These are phyloP conservation scores for Actinomortierella wolfii DNA, from an alignment of 371 early-diverging fungal species.

Conservation along the genomic window DNA sequence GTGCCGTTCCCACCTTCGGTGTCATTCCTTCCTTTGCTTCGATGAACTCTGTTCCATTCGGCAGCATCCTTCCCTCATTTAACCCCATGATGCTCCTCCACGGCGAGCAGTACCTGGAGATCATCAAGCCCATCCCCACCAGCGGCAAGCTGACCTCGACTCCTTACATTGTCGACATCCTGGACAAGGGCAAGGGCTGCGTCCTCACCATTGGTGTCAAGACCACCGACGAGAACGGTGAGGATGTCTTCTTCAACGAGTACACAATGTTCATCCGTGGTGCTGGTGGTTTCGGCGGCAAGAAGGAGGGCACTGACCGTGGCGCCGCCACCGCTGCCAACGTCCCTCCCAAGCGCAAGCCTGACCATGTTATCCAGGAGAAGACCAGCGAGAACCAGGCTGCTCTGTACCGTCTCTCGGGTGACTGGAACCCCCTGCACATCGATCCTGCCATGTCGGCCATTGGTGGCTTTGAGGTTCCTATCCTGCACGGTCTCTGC, in stretches of 20 bases:
- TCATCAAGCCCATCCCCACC: constrained; percentile 85
- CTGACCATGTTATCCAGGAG: constrained; percentile 81
- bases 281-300: constrained; percentile 88
- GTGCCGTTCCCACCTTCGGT: constrained; percentile 88
- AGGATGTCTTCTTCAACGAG: constrained; percentile 84
- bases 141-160: constrained; percentile 77
- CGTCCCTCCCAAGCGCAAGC: constrained; percentile 81
- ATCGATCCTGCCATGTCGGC: constrained; percentile 95
- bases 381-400: constrained; percentile 92
- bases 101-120: constrained; percentile 94
- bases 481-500: constrained; percentile 96
- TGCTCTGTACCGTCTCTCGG: constrained; percentile 91
- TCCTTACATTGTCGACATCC: constrained; percentile 84
- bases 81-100: constrained; percentile 98
- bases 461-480: constrained; percentile 93
- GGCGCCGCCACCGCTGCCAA: constrained; percentile 79
- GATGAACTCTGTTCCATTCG: constrained; percentile 71
- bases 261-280: constrained; percentile 94
- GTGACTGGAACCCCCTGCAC: constrained; percentile 93
- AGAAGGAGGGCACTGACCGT: constrained; percentile 74
- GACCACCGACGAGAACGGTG: constrained; percentile 78
- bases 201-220: constrained; percentile 81
- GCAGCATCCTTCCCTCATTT: constrained; percentile 83
- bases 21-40: constrained; percentile 86
- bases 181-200: constrained; percentile 96